Evolutionary conservation across 2,329 filamentous ascomycete genomes (phyloP).

Genomic region (Colletotrichum melonis): DNA sequence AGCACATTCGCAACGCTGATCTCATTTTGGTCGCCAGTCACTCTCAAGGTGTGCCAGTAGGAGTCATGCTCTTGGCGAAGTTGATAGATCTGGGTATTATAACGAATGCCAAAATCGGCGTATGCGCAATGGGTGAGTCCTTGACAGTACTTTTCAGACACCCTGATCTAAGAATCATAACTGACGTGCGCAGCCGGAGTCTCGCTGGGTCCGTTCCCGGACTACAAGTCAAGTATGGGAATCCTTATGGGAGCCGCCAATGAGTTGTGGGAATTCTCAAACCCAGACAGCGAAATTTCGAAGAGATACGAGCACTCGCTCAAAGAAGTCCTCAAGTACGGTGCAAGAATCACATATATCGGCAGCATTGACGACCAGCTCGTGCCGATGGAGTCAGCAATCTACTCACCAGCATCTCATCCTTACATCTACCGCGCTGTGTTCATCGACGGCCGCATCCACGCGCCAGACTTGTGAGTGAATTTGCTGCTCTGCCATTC

Average conservation of each 20-base stretch:
- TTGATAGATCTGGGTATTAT: conserved; percentile 91
- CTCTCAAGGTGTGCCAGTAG: conserved; percentile 94
- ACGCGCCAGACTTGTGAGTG: conserved; percentile 86
- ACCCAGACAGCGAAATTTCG: conserved; percentile 83
- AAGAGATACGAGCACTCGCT: conserved; percentile 83
- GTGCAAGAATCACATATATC: conserved; percentile 86
- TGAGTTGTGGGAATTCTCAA: conserved; percentile 93
- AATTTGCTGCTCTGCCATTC: not conserved
- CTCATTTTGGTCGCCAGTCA: conserved; percentile 94
- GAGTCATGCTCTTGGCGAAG: conserved; percentile 91
- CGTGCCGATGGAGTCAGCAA: conserved; percentile 89
- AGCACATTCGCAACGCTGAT: conserved; percentile 87
- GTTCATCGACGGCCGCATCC: conserved; percentile 92
- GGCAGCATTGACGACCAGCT: conserved; percentile 98
- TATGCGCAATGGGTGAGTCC: conserved; percentile 79
- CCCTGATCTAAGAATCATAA: not conserved
- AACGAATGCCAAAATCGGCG: conserved; percentile 79
- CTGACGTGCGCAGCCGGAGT: conserved; percentile 74
- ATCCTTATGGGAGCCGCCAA: conserved; percentile 91
- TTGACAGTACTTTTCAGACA: not conserved
- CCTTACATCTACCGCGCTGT: conserved; percentile 96
- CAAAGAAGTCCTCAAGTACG: conserved; percentile 79
- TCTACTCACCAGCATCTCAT: conserved; percentile 86
- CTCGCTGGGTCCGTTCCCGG: conserved; percentile 90
- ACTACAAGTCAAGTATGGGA: conserved; percentile 88